Evolutionary conservation across 1,139 yeast species (phyloP).

Genomic region (Barnettozyma hawaiiensis): DNA sequence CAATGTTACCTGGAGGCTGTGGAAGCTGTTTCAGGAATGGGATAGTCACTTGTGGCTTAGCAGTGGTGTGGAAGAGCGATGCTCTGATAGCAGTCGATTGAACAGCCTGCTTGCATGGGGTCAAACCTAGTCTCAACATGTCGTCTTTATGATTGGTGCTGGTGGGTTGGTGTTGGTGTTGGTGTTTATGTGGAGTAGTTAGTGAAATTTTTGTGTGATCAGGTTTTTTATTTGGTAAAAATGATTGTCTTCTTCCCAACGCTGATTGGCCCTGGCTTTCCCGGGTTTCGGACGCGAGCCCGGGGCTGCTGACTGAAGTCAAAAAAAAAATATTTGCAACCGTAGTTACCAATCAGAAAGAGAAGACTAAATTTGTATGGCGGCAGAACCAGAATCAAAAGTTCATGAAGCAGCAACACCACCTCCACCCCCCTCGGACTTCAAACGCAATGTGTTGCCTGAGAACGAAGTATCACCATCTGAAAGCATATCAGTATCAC

Average conservation of each 20-base stretch:
- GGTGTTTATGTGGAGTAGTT: not conserved
- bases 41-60: constrained; percentile 31
- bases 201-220: not conserved
- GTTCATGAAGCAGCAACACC: too few relatives aligned
- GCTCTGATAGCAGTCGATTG: constrained; percentile 4
- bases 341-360: not conserved
- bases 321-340: not conserved
- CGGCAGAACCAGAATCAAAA: too few relatives aligned
- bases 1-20: constrained; percentile 72
- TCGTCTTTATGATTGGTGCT: not conserved
- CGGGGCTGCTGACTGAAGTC: constrained; percentile 2
- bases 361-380: too few relatives aligned
- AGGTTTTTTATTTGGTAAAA: too few relatives aligned
- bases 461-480: constrained; percentile 7
- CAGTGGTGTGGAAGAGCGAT: constrained; percentile 26
- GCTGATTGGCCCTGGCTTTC: constrained; percentile 19
- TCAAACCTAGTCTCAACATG: constrained; percentile 9
- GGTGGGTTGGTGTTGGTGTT: not conserved
- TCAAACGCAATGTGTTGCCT: constrained; percentile 1
- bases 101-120: constrained; percentile 5
- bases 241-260: constrained; percentile 19
- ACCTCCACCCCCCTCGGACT: not conserved
- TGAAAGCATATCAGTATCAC: constrained; percentile 21
- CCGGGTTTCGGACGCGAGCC: constrained; percentile 20
- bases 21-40: constrained; percentile 48